Base-by-base conservation (phyloP, 75 land plant genomes). In the Selaginella tamariscina region DNA sequence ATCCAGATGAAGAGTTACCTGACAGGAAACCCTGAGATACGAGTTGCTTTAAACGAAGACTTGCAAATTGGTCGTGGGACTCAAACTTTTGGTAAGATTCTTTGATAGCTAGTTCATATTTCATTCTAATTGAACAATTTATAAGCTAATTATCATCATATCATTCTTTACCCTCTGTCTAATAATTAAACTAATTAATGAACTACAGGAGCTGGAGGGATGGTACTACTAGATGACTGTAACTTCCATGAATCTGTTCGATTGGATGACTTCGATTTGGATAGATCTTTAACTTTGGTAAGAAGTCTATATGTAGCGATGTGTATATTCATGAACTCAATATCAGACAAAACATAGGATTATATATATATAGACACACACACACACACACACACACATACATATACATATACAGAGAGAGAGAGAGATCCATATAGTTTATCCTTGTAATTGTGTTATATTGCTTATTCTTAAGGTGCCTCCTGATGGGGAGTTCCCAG, bases 1-100 rank as follows among this genome's bases (percentile, higher is more conserved):
- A 93, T 93, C 74, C 96, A 88, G 78, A 93, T 93, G 98, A 93
- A 93, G 76, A 93, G 98, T 32, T 93, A 89, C 70, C 86, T 93
- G 20, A 79, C 86, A 49, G 98, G 98, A 18, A 93, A 93, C 66
- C 98, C 98, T 62, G 98, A 93, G 85, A 93, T 93, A 24, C 74
- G 82, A 33, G 65, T 93, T 1, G 98, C 91, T 67, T 77, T 93
- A 39, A 89, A 93, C 86, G 98, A 93, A 54, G 96, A 93, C 59
- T 72, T 93, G 56, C 76, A 62, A 77, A 90, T 93, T 70, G 98
- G 98, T n/a, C 75, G 83, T 69, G 70, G 97, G 29, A 67, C 66
- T 56, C 75, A 85, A 55, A 24, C 29, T 1, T 83, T 18, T 60
- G 64, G 15, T 60, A 23, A 18, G 23, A 9, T 60, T 23, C 9